Evolutionary conservation across 2,329 filamentous ascomycete genomes (phyloP), one percentile per base, ranked within the genome.

Genomic region (Berkeleyomyces rouxiae): DNA sequence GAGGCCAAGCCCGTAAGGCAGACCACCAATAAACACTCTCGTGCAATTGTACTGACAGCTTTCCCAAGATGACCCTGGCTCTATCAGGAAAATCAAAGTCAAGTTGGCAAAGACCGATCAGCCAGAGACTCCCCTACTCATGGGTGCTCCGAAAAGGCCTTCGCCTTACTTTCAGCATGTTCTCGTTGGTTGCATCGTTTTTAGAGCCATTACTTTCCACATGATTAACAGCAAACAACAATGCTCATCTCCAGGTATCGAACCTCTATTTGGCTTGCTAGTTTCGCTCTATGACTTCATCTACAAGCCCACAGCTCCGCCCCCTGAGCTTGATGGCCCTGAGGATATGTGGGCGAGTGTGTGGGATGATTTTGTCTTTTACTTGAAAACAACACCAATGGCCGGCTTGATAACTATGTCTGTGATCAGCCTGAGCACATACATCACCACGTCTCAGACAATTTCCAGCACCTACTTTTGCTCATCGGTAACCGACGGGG

Each of bases 391-490:
- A 75, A 55, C 51, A 36, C 51, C 51, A 3, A 7, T 55, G n/a
- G 16, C 66, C 10, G 13, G 63, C 16, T 40, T 64, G 9, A 55
- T 57, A 7, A 58, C 40, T 7, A 55, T 76, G 2, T 58, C 72
- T 23, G 72, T 73, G 53, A 70, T 81, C 47, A 72, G 73, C 9
- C 71, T 71, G 3, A 77, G 78, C 2, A 73, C 76, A 2, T 79
- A 73, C 62, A 68, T 75, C 2, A 70, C 74, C 13, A 67, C 73
- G 2, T 70, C 71, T 11, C 59, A 40, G 10, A 58, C 60, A 9
- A 59, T 64, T 40, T 16, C 58, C 10, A 81, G 79, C 10, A 79
- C 77, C 0, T 80, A 77, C 63, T 75, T 81, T 63, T 83, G 80
- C 67, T 77, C 79, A 16, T 66, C 72, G 3, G 67, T 72, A 3